Conservation (phyloP, 2,329 filamentous ascomycete genomes). For the Colletotrichum orchidophilum region DNA sequence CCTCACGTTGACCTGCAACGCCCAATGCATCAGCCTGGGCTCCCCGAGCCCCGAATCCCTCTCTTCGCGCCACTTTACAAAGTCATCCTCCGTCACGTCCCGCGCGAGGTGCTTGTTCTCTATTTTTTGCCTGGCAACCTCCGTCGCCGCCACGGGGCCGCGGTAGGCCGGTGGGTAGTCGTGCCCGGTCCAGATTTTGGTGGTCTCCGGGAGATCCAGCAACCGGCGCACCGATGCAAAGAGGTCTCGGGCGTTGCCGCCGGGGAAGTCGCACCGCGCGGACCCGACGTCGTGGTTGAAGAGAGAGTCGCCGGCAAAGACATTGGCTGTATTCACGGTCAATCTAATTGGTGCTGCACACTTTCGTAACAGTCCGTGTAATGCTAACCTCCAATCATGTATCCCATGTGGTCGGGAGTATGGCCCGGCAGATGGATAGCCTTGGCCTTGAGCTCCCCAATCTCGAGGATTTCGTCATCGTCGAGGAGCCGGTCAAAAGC, state of each 20-base stretch:
- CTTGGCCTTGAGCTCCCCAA: slow-evolving; percentile 49
- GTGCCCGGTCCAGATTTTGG: slow-evolving; percentile 63
- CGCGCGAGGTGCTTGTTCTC: slow-evolving; percentile 59
- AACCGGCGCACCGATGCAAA: slow-evolving; percentile 55
- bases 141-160: slow-evolving; percentile 51
- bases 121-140: slow-evolving; percentile 54
- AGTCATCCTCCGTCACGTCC: slow-evolving; percentile 52
- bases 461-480: slow-evolving; percentile 53
- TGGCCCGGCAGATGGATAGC: slow-evolving; percentile 58
- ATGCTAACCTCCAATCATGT: slow-evolving; percentile 48
- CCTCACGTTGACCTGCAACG: slow-evolving; percentile 63
- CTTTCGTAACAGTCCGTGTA: background rate
- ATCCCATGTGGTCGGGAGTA: slow-evolving; percentile 60
- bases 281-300: slow-evolving; percentile 60
- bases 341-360: background rate
- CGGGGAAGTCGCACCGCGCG: slow-evolving; percentile 60
- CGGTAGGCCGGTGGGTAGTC: slow-evolving; percentile 57
- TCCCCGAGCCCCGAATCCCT: slow-evolving; percentile 54
- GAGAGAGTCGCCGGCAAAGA: slow-evolving; percentile 58
- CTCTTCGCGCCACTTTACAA: slow-evolving; percentile 52
- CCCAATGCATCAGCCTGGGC: slow-evolving; percentile 59
- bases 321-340: slow-evolving; percentile 21
- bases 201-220: slow-evolving; percentile 51
- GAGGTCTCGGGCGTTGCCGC: slow-evolving; percentile 54
- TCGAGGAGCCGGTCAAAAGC: slow-evolving; percentile 55